Base-by-base conservation (phyloP, 75 land plant genomes). In the Pseudotsuga menziesii region DNA sequence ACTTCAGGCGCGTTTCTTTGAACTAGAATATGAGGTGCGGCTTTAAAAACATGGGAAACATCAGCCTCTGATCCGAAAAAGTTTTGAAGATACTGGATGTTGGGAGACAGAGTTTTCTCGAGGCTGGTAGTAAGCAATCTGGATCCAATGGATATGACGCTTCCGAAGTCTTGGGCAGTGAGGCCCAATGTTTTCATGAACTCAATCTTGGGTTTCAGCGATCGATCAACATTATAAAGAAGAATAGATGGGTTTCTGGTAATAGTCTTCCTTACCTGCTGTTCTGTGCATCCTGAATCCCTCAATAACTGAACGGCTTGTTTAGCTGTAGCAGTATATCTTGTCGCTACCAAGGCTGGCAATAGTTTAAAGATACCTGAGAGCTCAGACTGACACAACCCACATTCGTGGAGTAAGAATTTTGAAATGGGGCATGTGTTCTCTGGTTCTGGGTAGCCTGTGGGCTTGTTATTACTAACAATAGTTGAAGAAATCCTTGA, bases 201-300 rank as follows among this genome's bases (percentile, higher is more conserved):
- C 14, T 52, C 66, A 58, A 82, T 14, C 13, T 72, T 58, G 44
- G 79, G 80, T 19, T 63, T 77, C 26, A 82, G 14, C 4, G 15
- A 23, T 6, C 55, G 60, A 13, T 82, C 60, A 16, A 77, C 15
- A 54, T 85, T 83, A 70, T 77, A 80, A 1, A 1, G 56, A 25
- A 86, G 79, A 15, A 82, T 54, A 7, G 80, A 80, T 19, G 88
- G 88, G 39, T 80, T 82, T 16, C 78, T 39, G 16, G 77, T 56
- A 35, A 86, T 77, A 71, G 56, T 1, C 2, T 3, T 32, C 36
- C 11, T 12, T 3, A 63, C 26, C 67, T 63, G 29, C 13, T 2
- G 13, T 63, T 27, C 16, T 14, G 67, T 63, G 41, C 29, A 63
- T 63, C 19, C 6, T 16, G 67, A 63, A 29, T 63, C 67, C 32